phyloP scores from a whole-genome alignment of 108 stramenopile genomes.

The Fistulifera pelliculosa region DNA sequence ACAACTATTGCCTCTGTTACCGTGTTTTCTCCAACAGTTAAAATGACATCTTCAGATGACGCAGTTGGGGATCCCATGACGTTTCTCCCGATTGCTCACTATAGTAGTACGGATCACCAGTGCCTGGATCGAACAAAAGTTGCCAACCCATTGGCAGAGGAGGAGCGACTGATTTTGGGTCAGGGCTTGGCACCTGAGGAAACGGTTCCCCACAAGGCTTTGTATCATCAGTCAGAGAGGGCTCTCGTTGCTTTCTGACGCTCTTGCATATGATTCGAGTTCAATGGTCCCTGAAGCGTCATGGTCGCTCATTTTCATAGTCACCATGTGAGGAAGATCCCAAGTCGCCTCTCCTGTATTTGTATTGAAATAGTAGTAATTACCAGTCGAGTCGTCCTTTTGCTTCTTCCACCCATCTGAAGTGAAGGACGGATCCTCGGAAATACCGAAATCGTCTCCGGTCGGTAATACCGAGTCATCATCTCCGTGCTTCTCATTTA shows the following conservation, averaged over 20 bases:
- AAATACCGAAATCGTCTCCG: too few relatives aligned
- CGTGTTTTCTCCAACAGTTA: too few relatives aligned
- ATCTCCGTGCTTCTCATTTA: too few relatives aligned
- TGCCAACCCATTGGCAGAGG: slow-evolving; percentile 52
- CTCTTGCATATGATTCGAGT: too few relatives aligned
- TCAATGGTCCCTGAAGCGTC: too few relatives aligned
- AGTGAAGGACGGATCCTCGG: too few relatives aligned
- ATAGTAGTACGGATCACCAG: slow-evolving; percentile 26
- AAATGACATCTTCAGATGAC: background rate
- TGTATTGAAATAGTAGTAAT: slow-evolving; percentile 63
- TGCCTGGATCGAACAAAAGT: slow-evolving; percentile 33
- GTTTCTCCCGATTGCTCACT: slow-evolving; percentile 5
- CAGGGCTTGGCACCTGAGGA: too few relatives aligned
- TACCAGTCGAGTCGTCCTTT: slow-evolving; percentile 16
- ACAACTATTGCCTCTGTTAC: background rate
- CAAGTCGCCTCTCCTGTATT: slow-evolving; percentile 61
- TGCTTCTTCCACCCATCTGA: background rate
- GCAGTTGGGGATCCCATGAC: slow-evolving; percentile 18
- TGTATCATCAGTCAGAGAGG: too few relatives aligned
- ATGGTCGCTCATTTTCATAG: background rate
- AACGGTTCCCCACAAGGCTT: too few relatives aligned
- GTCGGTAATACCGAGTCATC: too few relatives aligned
- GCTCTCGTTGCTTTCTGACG: too few relatives aligned
- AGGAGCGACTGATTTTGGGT: too few relatives aligned
- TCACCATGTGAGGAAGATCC: slow-evolving; percentile 34